Percentiles rank a stretch among this genome's conserved stretches.
These are phyloP conservation scores for Gynochthodes officinalis DNA, from an alignment of 257 asterid species.

Conservation along the genomic window DNA sequence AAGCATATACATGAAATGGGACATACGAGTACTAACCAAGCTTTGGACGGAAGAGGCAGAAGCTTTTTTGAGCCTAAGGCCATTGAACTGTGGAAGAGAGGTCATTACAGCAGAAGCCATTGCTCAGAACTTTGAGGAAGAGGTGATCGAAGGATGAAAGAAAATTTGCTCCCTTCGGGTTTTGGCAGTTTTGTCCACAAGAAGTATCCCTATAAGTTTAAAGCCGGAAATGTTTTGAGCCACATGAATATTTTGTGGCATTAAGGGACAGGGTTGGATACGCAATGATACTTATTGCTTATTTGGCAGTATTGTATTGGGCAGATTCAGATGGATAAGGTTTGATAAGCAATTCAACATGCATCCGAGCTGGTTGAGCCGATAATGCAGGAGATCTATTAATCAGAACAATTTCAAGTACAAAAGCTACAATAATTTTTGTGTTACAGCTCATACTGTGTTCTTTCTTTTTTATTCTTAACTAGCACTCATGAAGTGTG, in stretches of 20 bases:
- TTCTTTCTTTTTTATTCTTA: no score
- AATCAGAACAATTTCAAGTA: no score
- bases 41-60: conserved; percentile 50
- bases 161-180: background rate
- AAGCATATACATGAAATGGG: background rate
- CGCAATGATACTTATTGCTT: conserved; percentile 48
- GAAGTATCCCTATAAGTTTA: conserved; percentile 9
- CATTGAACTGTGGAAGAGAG: conserved; percentile 79
- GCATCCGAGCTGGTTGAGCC: background rate
- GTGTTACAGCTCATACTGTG: no score
- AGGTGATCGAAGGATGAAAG: background rate
- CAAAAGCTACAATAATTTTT: no score
- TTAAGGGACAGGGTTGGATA: conserved; percentile 44
- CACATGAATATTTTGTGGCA: conserved; percentile 61
- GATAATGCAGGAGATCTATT: background rate
- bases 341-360: conserved; percentile 22
- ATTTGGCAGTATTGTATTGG: conserved; percentile 52
- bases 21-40: conserved; percentile 35
- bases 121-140: conserved; percentile 12
- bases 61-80: conserved; percentile 50
- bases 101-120: conserved; percentile 70
- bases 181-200: background rate
- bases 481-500: no score
- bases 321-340: conserved; percentile 48
- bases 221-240: conserved; percentile 15